These are phyloP conservation scores for Verticillium nubilum DNA, from an alignment of 2,329 filamentous ascomycete genomes.

Conservation along the genomic window DNA sequence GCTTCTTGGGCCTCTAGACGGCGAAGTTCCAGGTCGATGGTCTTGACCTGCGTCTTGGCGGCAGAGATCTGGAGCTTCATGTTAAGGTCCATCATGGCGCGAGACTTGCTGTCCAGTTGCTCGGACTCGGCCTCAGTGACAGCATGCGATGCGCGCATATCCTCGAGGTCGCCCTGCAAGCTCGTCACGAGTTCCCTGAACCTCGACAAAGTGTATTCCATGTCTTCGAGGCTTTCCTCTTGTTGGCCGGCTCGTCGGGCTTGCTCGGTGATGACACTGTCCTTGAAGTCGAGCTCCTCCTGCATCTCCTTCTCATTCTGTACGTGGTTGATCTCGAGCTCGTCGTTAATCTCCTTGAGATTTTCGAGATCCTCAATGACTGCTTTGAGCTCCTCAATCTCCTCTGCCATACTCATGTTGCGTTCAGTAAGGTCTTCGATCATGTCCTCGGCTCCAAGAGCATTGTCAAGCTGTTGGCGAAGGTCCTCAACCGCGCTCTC, in stretches of 20 bases:
- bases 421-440: slow-evolving; percentile 87
- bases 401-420: slow-evolving; percentile 77
- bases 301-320: slow-evolving; percentile 93
- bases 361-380: slow-evolving; percentile 84
- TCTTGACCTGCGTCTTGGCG: slow-evolving; percentile 87
- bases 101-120: slow-evolving; percentile 79
- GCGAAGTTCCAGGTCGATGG: slow-evolving; percentile 84
- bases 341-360: slow-evolving; percentile 87
- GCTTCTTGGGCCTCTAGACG: slow-evolving; percentile 87
- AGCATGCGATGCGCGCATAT: slow-evolving; percentile 86
- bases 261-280: slow-evolving; percentile 79
- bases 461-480: slow-evolving; percentile 84
- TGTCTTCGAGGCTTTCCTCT: slow-evolving; percentile 74
- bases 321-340: slow-evolving; percentile 87
- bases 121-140: slow-evolving; percentile 91
- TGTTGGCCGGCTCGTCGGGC: slow-evolving; percentile 67
- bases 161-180: slow-evolving; percentile 80
- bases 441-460: slow-evolving; percentile 84
- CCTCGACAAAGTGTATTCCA: slow-evolving; percentile 82
- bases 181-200: slow-evolving; percentile 87
- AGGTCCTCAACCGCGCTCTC: slow-evolving; percentile 79
- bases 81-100: slow-evolving; percentile 95
- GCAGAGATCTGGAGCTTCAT: slow-evolving; percentile 88
- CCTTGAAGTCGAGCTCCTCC: slow-evolving; percentile 85
- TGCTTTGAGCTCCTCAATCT: slow-evolving; percentile 75